These are phyloP conservation scores for Suillus luteus DNA, from an alignment of 768 basidiomycete genomes.

Conservation along the genomic window DNA sequence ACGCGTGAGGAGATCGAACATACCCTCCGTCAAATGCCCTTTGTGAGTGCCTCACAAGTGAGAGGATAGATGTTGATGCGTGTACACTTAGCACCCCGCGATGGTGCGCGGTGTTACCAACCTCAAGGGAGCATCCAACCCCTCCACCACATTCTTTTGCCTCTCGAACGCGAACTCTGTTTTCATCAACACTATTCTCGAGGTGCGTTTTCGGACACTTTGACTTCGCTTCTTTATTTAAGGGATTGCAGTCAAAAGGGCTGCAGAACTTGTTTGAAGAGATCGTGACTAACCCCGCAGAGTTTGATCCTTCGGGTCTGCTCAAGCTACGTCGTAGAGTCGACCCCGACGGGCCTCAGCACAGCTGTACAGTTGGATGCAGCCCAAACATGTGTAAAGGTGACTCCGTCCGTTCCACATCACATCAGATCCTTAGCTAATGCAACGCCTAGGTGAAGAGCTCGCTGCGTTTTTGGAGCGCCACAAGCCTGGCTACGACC, in stretches of 20 bases:
- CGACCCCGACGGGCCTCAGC: slow-evolving; percentile 76
- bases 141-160: slow-evolving; percentile 77
- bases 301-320: slow-evolving; percentile 70
- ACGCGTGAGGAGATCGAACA: slow-evolving; percentile 75
- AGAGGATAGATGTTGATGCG: neutral
- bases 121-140: slow-evolving; percentile 65
- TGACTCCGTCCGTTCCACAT: neutral
- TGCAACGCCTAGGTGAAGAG: slow-evolving; percentile 72
- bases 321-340: slow-evolving; percentile 78
- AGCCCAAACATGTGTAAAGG: slow-evolving; percentile 99
- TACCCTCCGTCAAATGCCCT: slow-evolving; percentile 80
- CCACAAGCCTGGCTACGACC: slow-evolving; percentile 64
- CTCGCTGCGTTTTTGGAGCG: slow-evolving; percentile 77
- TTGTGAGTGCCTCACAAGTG: slow-evolving; percentile 52
- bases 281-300: slow-evolving; percentile 91
- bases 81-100: slow-evolving; percentile 78
- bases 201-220: slow-evolving; percentile 45
- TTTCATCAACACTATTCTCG: slow-evolving; percentile 87
- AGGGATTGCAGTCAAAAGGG: slow-evolving; percentile 62
- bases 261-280: slow-evolving; percentile 74
- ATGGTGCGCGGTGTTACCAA: slow-evolving; percentile 88
- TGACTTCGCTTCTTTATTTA: neutral
- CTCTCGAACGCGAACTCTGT: slow-evolving; percentile 93
- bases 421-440: slow-evolving; percentile 5
- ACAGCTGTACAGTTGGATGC: slow-evolving; percentile 85